Evolutionary conservation across 768 basidiomycete species (phyloP).

Genomic region (Termitomyces sp.): DNA sequence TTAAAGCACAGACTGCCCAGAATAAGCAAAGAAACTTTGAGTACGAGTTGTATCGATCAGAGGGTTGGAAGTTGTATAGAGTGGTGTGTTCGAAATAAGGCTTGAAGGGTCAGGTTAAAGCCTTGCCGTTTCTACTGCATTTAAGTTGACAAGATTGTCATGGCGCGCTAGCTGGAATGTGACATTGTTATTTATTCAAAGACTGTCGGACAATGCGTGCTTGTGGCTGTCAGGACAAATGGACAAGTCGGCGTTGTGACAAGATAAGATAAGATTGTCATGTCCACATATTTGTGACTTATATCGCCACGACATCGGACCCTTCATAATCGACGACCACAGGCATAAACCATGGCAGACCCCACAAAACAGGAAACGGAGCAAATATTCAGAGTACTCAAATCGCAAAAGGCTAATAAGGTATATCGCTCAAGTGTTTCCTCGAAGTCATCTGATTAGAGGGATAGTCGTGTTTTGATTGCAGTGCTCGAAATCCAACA

Average conservation of each 20-base stretch:
- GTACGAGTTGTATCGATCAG: no score
- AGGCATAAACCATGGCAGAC: slow-evolving; percentile 47
- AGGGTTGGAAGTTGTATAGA: no score
- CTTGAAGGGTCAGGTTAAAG: no score
- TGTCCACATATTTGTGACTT: neutral
- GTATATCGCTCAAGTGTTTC: slow-evolving; percentile 25
- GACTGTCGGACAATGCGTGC: no score
- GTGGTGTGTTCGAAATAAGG: no score
- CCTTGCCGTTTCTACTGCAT: no score
- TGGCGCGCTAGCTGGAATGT: no score
- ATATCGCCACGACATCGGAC: slow-evolving; percentile 27
- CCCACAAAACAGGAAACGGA: slow-evolving; percentile 85
- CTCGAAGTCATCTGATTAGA: neutral
- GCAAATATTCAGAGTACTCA: slow-evolving; percentile 77
- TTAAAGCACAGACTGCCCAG: no score
- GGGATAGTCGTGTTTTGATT: slow-evolving; percentile 76
- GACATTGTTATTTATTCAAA: no score
- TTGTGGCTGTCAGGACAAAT: no score
- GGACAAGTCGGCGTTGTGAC: neutral
- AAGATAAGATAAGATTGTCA: slow-evolving; percentile 12
- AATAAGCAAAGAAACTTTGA: no score
- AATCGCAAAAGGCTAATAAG: slow-evolving; percentile 85
- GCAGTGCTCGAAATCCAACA: slow-evolving; percentile 91
- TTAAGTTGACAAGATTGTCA: no score
- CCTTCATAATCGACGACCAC: slow-evolving; percentile 12